Percentiles rank a stretch among this genome's conserved stretches.
phyloP scores from a whole-genome alignment of 495 filamentous ascomycete species.

The Pyrenopolyporus hunteri region DNA sequence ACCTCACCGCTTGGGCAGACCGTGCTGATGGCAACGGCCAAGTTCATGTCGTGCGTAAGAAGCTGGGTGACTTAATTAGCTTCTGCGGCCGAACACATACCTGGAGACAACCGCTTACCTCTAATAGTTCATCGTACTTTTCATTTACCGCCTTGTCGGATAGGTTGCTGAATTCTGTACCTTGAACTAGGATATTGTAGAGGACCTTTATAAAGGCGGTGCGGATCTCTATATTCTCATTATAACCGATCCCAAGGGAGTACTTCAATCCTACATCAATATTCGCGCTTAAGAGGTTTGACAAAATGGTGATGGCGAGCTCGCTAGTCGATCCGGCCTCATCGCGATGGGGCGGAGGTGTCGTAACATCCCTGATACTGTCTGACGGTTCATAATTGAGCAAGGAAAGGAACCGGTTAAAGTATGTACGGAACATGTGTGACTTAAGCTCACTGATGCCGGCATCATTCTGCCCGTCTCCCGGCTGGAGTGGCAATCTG shows the following conservation, averaged over 20 bases:
- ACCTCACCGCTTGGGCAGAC: conserved; percentile 68
- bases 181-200: conserved; percentile 70
- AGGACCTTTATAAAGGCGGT: conserved; percentile 72
- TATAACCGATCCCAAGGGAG: conserved; percentile 68
- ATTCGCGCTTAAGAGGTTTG: conserved; percentile 70
- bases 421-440: conserved; percentile 71
- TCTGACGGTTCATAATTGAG: conserved; percentile 62
- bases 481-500: conserved; percentile 66
- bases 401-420: conserved; percentile 65
- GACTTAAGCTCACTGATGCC: conserved; percentile 66
- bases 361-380: conserved; percentile 41
- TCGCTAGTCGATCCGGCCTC: conserved; percentile 59
- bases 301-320: conserved; percentile 67
- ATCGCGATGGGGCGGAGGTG: conserved; percentile 43
- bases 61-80: conserved; percentile 46
- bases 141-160: conserved; percentile 68
- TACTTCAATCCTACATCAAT: conserved; percentile 72
- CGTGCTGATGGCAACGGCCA: conserved; percentile 66
- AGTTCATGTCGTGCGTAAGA: conserved; percentile 61
- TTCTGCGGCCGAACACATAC: not conserved
- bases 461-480: conserved; percentile 65
- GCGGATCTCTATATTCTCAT: conserved; percentile 68
- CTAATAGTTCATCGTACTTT: conserved; percentile 66
- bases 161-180: conserved; percentile 69
- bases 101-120: conserved; percentile 46